These are phyloP conservation scores for Termitomyces sp. DNA, from an alignment of 768 basidiomycete genomes.

Conservation along the genomic window DNA sequence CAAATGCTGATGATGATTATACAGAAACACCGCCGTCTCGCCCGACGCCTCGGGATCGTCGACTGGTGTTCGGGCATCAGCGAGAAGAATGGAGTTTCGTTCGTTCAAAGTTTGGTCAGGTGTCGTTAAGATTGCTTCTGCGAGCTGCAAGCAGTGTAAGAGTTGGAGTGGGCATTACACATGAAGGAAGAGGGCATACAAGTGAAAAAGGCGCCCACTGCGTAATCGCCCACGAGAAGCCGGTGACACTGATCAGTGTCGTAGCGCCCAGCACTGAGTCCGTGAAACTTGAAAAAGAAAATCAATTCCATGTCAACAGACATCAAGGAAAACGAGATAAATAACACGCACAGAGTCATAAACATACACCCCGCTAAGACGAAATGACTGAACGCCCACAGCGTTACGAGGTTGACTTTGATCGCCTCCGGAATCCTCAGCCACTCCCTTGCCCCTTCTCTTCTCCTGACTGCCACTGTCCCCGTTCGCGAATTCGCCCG, in stretches of 20 bases:
- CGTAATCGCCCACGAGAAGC: constrained; percentile 90
- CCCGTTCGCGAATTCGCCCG: background rate
- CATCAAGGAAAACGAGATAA: background rate
- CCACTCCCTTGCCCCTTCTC: constrained; percentile 11
- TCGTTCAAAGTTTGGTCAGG: constrained; percentile 34
- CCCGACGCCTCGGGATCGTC: constrained; percentile 29
- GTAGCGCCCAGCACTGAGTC: constrained; percentile 70
- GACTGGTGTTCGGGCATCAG: constrained; percentile 40
- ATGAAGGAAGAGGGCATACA: constrained; percentile 38
- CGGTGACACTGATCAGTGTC: constrained; percentile 70
- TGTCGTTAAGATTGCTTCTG: constrained; percentile 79
- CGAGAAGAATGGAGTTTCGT: constrained; percentile 37
- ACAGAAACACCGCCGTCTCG: constrained; percentile 20
- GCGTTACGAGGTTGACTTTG: constrained; percentile 58
- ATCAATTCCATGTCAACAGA: background rate
- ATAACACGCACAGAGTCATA: constrained; percentile 69
- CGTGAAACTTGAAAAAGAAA: constrained; percentile 51
- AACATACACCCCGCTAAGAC: constrained; percentile 78
- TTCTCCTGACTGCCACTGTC: constrained; percentile 1
- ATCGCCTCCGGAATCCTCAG: constrained; percentile 36
- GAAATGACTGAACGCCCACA: constrained; percentile 80
- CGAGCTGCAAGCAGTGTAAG: constrained; percentile 49
- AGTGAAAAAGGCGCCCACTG: constrained; percentile 94
- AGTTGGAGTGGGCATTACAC: background rate
- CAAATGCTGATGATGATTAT: background rate